A percentile compares a stretch with the other conserved stretches of the same genome.
These are phyloP conservation scores for Juncus effusus DNA, from an alignment of 176 grass and related monocot species.

Conservation along the genomic window DNA sequence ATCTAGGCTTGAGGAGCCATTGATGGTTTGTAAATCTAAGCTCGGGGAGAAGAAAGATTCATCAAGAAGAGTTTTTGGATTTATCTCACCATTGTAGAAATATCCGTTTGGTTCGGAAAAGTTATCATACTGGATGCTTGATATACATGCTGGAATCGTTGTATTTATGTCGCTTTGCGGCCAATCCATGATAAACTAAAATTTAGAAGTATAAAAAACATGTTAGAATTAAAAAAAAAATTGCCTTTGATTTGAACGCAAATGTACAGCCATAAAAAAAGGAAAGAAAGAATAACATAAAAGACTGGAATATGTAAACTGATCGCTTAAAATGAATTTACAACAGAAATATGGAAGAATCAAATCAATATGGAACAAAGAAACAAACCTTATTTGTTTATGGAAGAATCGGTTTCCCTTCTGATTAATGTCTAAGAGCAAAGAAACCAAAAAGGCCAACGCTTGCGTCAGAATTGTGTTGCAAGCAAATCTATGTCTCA, in stretches of 20 bases:
- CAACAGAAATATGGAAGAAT: not conserved
- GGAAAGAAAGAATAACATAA: not conserved
- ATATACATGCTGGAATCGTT: constrained; percentile 23
- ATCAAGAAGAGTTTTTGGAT: constrained; percentile 20
- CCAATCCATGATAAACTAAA: constrained; percentile 31
- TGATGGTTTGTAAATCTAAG: constrained; percentile 18
- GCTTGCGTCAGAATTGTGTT: constrained; percentile 12
- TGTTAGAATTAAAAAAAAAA: not conserved
- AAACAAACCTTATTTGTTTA: constrained; percentile 10
- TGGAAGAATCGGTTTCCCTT: constrained; percentile 5
- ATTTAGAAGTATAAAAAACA: not conserved
- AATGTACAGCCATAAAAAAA: not conserved
- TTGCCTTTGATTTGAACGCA: constrained; percentile 8
- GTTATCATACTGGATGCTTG: constrained; percentile 31
- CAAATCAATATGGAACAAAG: not conserved
- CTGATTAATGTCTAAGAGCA: not conserved
- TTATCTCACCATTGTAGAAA: constrained; percentile 10
- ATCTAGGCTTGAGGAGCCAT: constrained; percentile 3
- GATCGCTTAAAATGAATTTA: not conserved
- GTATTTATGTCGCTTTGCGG: constrained; percentile 15
- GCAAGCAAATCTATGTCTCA: constrained; percentile 17
- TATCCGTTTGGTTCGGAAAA: constrained; percentile 31
- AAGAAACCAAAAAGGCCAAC: constrained; percentile 11
- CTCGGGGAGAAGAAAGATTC: not conserved
- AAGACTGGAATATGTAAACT: not conserved